Percentiles rank a stretch among this genome's conserved stretches.
Conservation (phyloP, 1,139 yeast genomes). For the Zygosaccharomyces sapae region DNA sequence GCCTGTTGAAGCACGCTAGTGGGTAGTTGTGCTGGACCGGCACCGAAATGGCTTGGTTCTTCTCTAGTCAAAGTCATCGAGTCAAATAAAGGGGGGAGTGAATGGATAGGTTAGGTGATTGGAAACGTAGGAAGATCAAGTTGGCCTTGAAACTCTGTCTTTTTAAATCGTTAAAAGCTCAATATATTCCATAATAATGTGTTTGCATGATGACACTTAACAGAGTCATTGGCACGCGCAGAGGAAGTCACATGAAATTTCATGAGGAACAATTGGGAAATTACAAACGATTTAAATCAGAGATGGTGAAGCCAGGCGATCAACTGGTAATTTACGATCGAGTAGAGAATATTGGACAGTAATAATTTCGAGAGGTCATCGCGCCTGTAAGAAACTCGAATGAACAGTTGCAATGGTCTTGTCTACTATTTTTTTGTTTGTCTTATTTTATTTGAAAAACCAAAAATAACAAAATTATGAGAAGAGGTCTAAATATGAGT, state of each 20-base stretch:
- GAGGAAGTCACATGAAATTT: slow-evolving; percentile 4
- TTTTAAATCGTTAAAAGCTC: background rate
- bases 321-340: no score
- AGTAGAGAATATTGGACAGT: no score
- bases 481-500: no score
- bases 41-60: slow-evolving; percentile 86
- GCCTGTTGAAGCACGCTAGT: slow-evolving; percentile 81
- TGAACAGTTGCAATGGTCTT: no score
- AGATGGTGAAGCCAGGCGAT: no score
- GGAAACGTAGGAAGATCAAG: no score
- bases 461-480: no score
- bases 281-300: background rate
- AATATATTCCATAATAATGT: background rate
- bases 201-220: background rate
- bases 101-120: background rate
- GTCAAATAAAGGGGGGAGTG: background rate
- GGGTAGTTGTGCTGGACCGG: slow-evolving; percentile 94
- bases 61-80: slow-evolving; percentile 50
- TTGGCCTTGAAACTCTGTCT: background rate
- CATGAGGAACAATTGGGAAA: background rate
- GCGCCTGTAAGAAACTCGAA: no score
- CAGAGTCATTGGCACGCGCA: slow-evolving; percentile 3
- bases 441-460: no score
- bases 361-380: no score
- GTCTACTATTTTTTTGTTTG: no score